These are phyloP conservation scores for Lactuca saligna DNA, from an alignment of 129 eudicot species.

Conservation along the genomic window DNA sequence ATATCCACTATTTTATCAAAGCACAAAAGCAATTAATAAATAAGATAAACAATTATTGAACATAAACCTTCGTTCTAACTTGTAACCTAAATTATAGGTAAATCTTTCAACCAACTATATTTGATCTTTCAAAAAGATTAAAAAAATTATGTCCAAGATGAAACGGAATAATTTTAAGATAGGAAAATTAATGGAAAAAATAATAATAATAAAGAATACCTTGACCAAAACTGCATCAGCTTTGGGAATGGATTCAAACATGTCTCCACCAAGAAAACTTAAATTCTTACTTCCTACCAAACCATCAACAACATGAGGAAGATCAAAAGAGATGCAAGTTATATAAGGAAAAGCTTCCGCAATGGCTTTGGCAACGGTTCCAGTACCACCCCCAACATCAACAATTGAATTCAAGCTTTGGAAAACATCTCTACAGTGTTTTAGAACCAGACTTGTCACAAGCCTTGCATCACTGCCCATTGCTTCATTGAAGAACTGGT, in stretches of 20 bases:
- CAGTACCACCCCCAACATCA: constrained; percentile 46
- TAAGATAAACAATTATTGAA: too few species aligned
- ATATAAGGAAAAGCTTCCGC: constrained; percentile 7
- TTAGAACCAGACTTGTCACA: constrained; percentile 17
- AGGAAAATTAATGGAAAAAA: too few species aligned
- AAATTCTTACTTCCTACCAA: constrained; percentile 18
- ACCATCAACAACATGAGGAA: constrained; percentile 31
- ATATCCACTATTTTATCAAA: constrained; percentile 15
- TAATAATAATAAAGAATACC: constrained; percentile 4
- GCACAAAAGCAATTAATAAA: background rate
- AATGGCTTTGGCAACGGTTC: constrained; percentile 21
- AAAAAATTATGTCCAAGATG: too few species aligned
- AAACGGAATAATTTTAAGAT: too few species aligned
- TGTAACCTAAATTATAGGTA: background rate
- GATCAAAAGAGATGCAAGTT: constrained; percentile 24
- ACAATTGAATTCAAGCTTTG: constrained; percentile 25
- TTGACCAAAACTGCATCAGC: constrained; percentile 19
- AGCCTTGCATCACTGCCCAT: constrained; percentile 43
- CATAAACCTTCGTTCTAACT: background rate
- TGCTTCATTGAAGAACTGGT: constrained; percentile 33
- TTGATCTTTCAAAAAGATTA: too few species aligned
- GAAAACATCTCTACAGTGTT: constrained; percentile 4
- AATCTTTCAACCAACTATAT: too few species aligned
- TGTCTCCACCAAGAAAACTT: constrained; percentile 35
- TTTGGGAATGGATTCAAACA: constrained; percentile 28